Base-by-base conservation (phyloP, 140 eudicot genomes). In the Anethum foeniculum region DNA sequence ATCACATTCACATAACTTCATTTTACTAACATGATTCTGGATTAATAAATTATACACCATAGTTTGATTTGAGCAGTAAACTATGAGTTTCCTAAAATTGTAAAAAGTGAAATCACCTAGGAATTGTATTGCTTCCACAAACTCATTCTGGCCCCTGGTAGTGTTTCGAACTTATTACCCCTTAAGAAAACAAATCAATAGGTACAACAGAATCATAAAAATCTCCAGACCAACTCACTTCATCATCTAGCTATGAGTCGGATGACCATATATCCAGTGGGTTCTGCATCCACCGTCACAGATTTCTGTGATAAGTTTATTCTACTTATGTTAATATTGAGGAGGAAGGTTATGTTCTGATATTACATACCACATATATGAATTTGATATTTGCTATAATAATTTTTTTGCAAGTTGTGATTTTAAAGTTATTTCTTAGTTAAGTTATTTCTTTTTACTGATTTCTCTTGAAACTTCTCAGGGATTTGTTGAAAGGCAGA, bases 401-500 rank as follows among this genome's bases (percentile, higher is more conserved):
- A 27, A 15, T 2, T 30, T 13, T 13, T 76, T 28, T 51, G 11
- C 74, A 32, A 68, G 74, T 27, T 64, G 19, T 2, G 43, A 30
- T 68, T 68, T 25, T 68, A 16, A n/a, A 30, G 0, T 13, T 67
- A 14, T 32, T 68, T 0, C 9, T 68, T 32, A 4, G 12, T 8
- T 8, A 15, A 68, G 43, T 68, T 10, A 9, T 32, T 38, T 15
- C 28, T 71, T 80, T 58, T 64, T 38, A 49, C 62, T 21, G 19
- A 25, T 80, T 77, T 71, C 13, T 44, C 77, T 81, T 84, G 75
- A 25, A 38, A 8, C 75, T 86, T 69, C 13, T 60, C 86, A 94
- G 98, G 98, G 98, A 76, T 94, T 80, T 87, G 97, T 94, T 71
- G 97, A 89, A 83, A 89, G 96, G 82, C 88, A 92, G 87, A 90